These are phyloP conservation scores for Leishmania lainsoni DNA, from an alignment of 208 protist genomes.

Conservation along the genomic window DNA sequence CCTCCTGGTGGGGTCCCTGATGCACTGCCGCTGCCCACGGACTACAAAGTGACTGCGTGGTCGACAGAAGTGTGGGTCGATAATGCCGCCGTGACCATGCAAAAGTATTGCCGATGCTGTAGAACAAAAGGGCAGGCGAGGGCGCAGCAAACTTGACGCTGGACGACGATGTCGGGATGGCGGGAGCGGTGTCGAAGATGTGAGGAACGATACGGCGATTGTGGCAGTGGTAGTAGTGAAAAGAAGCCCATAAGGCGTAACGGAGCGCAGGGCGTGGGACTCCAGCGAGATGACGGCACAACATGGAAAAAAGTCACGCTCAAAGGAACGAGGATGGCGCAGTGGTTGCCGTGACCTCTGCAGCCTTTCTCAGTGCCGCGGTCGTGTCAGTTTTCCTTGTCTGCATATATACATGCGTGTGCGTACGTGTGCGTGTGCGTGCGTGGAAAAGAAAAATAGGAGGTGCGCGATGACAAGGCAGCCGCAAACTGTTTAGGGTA, in stretches of 20 bases:
- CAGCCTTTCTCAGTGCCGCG: too few species aligned
- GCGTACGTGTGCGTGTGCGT: not conserved
- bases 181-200: not conserved
- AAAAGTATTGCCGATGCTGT: not conserved
- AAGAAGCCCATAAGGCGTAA: not conserved
- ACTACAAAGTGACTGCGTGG: not conserved
- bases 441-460: not conserved
- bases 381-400: not conserved
- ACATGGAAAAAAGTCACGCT: constrained; percentile 12
- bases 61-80: not conserved
- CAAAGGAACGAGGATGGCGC: not conserved
- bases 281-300: constrained; percentile 3
- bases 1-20: not conserved
- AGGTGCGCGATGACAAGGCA: not conserved
- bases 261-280: not conserved
- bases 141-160: not conserved
- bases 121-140: not conserved
- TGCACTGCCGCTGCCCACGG: not conserved
- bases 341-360: not conserved
- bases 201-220: not conserved
- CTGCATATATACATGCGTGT: not conserved
- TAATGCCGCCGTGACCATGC: constrained; percentile 4
- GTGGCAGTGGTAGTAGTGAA: not conserved
- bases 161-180: not conserved
- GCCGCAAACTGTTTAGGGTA: not conserved